These are phyloP conservation scores for Magnaporthiopsis incrustans DNA, from an alignment of 2,329 filamentous ascomycete species.

Conservation along the genomic window DNA sequence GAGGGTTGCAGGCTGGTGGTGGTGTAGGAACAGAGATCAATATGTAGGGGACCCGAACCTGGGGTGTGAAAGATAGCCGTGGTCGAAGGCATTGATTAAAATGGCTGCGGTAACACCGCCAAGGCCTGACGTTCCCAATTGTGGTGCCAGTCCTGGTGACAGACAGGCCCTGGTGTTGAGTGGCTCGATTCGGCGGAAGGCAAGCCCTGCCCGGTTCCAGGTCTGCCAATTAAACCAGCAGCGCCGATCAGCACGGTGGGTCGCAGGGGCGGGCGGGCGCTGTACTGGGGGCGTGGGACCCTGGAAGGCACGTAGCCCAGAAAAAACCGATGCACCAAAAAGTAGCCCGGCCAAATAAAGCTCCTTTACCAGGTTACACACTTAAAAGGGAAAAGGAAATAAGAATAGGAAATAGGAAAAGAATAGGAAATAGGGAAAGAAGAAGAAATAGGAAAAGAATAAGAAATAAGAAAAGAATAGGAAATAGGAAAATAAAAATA, in stretches of 20 bases:
- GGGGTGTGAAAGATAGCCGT: background rate
- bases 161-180: no score
- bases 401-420: no score
- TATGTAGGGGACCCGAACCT: background rate
- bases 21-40: background rate
- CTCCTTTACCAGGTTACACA: no score
- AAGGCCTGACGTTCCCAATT: background rate
- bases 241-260: background rate
- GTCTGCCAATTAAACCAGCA: background rate
- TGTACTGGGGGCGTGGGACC: background rate
- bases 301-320: no score
- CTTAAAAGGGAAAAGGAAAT: no score
- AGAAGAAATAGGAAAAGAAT: no score
- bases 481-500: no score
- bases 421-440: no score
- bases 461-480: no score
- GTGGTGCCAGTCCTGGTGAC: background rate
- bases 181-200: background rate
- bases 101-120: background rate
- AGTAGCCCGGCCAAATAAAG: no score
- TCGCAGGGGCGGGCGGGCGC: background rate
- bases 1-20: background rate
- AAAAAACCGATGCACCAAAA: no score
- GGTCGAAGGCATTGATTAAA: slow-evolving; percentile 5
- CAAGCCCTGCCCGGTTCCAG: background rate